Conservation (phyloP, 139 green algal species). For the Chlorella ohadii region DNA sequence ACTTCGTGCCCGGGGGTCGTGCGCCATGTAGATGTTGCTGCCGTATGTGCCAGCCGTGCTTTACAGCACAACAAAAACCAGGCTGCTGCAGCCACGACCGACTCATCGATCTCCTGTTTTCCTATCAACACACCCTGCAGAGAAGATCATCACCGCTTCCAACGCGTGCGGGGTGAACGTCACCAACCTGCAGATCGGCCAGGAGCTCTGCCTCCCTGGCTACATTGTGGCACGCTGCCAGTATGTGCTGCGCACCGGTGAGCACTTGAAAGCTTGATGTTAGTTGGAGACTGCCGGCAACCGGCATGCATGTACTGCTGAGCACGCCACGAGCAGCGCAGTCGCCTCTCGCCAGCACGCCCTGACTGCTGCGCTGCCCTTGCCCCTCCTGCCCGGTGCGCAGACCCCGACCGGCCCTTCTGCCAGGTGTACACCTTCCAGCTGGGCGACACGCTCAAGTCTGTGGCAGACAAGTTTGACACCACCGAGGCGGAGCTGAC, state of each 20-base stretch:
- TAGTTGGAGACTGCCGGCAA: no score
- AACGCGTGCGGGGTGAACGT: constrained; percentile 5
- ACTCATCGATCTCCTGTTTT: background rate
- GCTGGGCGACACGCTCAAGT: constrained; percentile 37
- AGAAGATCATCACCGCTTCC: constrained; percentile 1
- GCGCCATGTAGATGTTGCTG: no score
- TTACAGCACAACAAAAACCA: no score
- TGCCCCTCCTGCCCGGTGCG: background rate
- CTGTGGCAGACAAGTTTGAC: constrained; percentile 30
- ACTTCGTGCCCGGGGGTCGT: no score
- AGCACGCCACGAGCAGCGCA: no score
- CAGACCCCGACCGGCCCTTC: constrained; percentile 25
- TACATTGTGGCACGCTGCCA: constrained; percentile 11
- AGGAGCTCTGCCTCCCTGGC: constrained; percentile 39
- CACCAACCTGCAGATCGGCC: constrained; percentile 35
- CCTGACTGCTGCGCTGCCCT: background rate
- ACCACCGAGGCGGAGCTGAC: constrained; percentile 21
- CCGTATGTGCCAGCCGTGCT: no score
- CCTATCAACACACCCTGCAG: constrained; percentile 8
- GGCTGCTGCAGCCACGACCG: no score
- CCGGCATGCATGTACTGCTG: no score
- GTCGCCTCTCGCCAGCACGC: no score
- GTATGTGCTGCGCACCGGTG: constrained; percentile 29
- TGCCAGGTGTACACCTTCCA: constrained; percentile 49
- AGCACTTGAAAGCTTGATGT: background rate